Conservation (phyloP, 106 monocot genomes). For the Gastrodia elata region DNA sequence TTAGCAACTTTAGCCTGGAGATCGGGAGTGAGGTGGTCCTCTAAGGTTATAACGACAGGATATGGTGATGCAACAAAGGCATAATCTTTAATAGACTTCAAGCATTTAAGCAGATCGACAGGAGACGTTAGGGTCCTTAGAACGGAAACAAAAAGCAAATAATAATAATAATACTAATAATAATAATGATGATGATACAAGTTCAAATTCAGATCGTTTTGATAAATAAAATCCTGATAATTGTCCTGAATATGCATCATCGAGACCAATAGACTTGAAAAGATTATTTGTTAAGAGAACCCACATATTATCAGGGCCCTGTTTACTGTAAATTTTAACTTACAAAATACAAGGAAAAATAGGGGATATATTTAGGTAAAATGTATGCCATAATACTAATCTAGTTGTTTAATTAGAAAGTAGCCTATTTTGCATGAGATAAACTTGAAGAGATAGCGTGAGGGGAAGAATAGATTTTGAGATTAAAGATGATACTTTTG, state of each 20-base stretch:
- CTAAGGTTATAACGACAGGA: conserved; percentile 48
- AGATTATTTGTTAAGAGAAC: not conserved
- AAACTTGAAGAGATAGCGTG: no score
- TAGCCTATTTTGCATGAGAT: no score
- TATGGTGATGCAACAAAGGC: conserved; percentile 44
- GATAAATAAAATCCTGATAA: not conserved
- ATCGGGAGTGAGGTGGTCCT: conserved; percentile 59
- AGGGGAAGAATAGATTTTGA: no score
- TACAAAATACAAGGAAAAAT: not conserved
- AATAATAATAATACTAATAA: not conserved
- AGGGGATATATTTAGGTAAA: not conserved
- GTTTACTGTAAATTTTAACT: not conserved
- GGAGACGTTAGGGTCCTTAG: conserved; percentile 48
- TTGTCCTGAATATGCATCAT: not conserved
- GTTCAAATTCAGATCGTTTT: not conserved
- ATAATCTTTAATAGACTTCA: conserved; percentile 52
- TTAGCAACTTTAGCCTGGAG: conserved; percentile 64
- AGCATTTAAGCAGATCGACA: conserved; percentile 38
- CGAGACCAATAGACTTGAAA: not conserved
- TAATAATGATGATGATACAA: not conserved
- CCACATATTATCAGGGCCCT: not conserved
- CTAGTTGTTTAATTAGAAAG: no score
- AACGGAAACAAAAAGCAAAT: not conserved
- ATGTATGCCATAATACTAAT: no score
- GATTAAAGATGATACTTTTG: no score